These are phyloP conservation scores for Citrus mangshanensis DNA, from an alignment of 345 rosid genomes.

Conservation along the genomic window DNA sequence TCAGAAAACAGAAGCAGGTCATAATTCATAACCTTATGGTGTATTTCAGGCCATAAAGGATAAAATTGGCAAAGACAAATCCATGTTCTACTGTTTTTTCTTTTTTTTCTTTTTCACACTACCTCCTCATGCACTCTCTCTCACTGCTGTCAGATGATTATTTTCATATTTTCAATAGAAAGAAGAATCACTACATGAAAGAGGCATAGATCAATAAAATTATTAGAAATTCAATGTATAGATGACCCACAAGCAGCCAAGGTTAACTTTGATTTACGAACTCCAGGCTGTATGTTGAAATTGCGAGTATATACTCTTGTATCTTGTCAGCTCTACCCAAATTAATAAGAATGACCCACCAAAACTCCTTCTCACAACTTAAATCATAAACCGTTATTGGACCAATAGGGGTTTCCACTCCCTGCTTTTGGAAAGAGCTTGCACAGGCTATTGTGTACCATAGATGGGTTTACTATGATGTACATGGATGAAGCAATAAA, in stretches of 20 bases:
- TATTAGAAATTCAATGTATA: background rate
- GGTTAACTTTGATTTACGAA: background rate
- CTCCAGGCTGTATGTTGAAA: background rate
- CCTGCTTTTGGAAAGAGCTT: background rate
- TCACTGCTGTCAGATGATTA: background rate
- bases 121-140: background rate
- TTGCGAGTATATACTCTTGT: background rate
- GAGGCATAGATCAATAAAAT: background rate
- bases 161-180: background rate
- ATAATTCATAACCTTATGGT: background rate
- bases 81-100: background rate
- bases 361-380: too few relatives aligned
- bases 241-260: background rate
- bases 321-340: background rate
- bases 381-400: background rate
- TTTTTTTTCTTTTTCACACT: background rate
- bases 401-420: background rate
- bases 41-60: background rate
- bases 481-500: constrained; percentile 6
- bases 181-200: background rate
- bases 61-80: background rate
- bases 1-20: background rate
- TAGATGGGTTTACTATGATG: background rate
- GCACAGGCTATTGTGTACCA: background rate
- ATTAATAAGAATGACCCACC: background rate